Evolutionary conservation across 2,329 filamentous ascomycete genomes (phyloP).

Genomic region (Colletotrichum truncatum): DNA sequence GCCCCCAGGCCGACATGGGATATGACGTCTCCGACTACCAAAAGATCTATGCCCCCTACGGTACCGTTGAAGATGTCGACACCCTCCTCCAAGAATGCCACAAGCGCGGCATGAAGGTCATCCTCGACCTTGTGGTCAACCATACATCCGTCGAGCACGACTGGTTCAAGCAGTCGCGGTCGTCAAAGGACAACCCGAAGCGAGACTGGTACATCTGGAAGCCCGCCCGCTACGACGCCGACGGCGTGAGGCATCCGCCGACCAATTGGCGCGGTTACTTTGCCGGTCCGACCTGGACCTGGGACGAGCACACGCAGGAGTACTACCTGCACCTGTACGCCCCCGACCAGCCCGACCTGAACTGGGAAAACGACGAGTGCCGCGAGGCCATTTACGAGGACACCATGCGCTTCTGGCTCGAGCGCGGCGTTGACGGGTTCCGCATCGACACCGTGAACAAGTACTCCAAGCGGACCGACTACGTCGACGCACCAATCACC

Average conservation of each 20-base stretch:
- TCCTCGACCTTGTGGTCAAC: conserved; percentile 79
- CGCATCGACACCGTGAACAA: conserved; percentile 76
- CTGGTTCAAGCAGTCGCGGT: conserved; percentile 67
- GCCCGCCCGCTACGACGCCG: conserved; percentile 59
- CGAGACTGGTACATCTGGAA: conserved; percentile 75
- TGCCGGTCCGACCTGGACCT: conserved; percentile 60
- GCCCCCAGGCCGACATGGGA: conserved; percentile 74
- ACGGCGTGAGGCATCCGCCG: conserved; percentile 65
- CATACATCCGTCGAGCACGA: conserved; percentile 67
- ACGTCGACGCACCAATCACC: conserved; percentile 60
- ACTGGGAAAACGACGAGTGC: conserved; percentile 76
- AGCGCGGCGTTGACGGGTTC: conserved; percentile 72
- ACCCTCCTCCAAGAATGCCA: conserved; percentile 68
- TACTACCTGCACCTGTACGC: conserved; percentile 72
- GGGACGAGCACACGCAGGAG: conserved; percentile 58
- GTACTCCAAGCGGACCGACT: conserved; percentile 68
- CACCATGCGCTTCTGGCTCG: conserved; percentile 78
- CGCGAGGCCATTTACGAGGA: conserved; percentile 72
- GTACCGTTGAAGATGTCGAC: conserved; percentile 73
- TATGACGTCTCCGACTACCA: conserved; percentile 79
- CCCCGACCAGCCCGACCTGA: conserved; percentile 77
- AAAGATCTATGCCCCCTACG: conserved; percentile 72
- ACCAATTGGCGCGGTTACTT: conserved; percentile 65
- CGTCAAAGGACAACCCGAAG: conserved; percentile 59
- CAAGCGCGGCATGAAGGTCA: conserved; percentile 68